These are phyloP conservation scores for Blastocystis sp. DNA, from an alignment of 352 stramenopile species.

Conservation along the genomic window DNA sequence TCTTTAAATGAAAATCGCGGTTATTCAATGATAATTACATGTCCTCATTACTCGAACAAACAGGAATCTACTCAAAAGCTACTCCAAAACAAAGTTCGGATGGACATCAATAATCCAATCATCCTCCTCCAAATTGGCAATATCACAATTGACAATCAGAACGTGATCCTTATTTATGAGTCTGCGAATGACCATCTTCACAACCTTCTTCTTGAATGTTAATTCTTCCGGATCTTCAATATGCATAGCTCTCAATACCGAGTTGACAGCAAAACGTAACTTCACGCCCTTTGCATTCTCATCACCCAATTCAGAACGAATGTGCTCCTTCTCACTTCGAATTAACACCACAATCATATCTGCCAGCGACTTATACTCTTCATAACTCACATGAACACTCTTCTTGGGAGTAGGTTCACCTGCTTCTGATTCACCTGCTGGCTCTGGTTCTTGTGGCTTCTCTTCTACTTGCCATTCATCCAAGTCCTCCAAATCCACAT, in stretches of 20 bases:
- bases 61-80: background rate
- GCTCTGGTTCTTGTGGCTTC: background rate
- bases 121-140: constrained; percentile 53
- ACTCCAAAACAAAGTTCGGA: constrained; percentile 62
- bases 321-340: constrained; percentile 65
- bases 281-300: constrained; percentile 69
- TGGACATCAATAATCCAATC: constrained; percentile 62
- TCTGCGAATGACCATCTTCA: constrained; percentile 70
- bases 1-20: background rate
- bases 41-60: background rate
- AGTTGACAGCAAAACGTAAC: constrained; percentile 72
- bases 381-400: constrained; percentile 73
- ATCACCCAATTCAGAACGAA: constrained; percentile 63
- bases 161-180: constrained; percentile 71
- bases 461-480: constrained; percentile 45
- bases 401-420: background rate
- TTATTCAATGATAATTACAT: background rate
- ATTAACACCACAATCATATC: constrained; percentile 74
- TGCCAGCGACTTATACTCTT: constrained; percentile 77
- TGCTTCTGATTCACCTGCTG: background rate
- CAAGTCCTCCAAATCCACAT: constrained; percentile 84
- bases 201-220: constrained; percentile 70
- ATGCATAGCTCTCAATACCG: constrained; percentile 71
- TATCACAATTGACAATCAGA: constrained; percentile 61
- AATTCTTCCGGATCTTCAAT: constrained; percentile 73